These are phyloP conservation scores for Fonsecaea monophora DNA, from an alignment of 2,329 filamentous ascomycete genomes.

Conservation along the genomic window DNA sequence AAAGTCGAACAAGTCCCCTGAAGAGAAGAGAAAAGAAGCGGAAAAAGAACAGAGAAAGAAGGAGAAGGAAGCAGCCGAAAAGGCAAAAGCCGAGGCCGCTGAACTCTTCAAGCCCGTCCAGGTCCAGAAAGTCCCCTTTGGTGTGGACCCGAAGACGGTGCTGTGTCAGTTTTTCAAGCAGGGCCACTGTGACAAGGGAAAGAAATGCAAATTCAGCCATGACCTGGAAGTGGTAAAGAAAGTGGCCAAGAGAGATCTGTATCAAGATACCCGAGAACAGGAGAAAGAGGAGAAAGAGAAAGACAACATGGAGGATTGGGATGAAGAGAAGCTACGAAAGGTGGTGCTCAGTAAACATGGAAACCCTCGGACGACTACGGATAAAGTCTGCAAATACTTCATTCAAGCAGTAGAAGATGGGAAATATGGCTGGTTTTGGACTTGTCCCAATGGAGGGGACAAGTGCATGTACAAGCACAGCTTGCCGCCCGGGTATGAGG, in stretches of 20 bases:
- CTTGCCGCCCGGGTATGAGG: constrained; percentile 84
- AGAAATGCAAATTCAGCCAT: constrained; percentile 98
- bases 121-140: constrained; percentile 96
- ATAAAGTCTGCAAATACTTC: constrained; percentile 99
- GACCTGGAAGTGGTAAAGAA: constrained; percentile 89
- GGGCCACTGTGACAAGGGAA: constrained; percentile 94
- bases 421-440: constrained; percentile 99
- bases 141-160: constrained; percentile 96
- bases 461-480: constrained; percentile 99
- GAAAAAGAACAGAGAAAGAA: constrained; percentile 72
- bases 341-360: constrained; percentile 97
- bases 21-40: constrained; percentile 80
- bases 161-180: constrained; percentile 97
- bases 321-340: constrained; percentile 90
- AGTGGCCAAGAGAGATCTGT: constrained; percentile 88
- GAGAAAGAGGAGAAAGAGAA: constrained; percentile 75
- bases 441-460: constrained; percentile 93
- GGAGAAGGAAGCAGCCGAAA: constrained; percentile 90
- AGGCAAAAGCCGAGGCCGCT: constrained; percentile 78
- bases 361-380: constrained; percentile 91
- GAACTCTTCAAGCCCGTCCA: constrained; percentile 90
- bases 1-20: constrained; percentile 76
- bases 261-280: constrained; percentile 78
- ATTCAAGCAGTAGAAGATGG: constrained; percentile 96
- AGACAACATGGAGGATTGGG: constrained; percentile 96